Conservation (phyloP, 2,329 filamentous ascomycete species). For the Curvularia verruculosa region DNA sequence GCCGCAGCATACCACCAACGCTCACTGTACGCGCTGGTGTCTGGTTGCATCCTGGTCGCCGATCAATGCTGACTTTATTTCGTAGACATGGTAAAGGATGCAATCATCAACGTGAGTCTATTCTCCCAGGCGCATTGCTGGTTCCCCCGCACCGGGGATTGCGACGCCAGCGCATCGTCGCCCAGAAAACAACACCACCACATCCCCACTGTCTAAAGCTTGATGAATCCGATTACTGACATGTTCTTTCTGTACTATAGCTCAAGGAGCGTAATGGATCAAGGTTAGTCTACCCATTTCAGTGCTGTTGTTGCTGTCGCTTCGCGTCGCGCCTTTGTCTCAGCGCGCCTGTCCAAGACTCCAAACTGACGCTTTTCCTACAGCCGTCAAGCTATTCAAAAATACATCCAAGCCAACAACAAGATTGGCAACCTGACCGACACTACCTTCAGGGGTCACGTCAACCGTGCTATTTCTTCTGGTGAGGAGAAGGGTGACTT, state of each 20-base stretch:
- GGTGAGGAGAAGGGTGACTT: constrained; percentile 89
- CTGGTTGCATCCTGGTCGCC: constrained; percentile 56
- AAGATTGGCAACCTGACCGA: constrained; percentile 62
- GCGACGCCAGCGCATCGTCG: constrained; percentile 45
- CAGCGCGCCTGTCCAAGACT: constrained; percentile 27
- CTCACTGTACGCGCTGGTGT: background rate
- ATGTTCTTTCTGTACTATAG: constrained; percentile 55
- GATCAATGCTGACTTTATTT: constrained; percentile 58
- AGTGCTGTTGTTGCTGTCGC: constrained; percentile 26
- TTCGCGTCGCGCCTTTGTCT: constrained; percentile 35
- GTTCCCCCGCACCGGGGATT: constrained; percentile 31
- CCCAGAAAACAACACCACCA: constrained; percentile 37
- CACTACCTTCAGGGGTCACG: constrained; percentile 70
- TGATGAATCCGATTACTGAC: constrained; percentile 54
- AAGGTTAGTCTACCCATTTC: constrained; percentile 61
- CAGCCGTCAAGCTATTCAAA: constrained; percentile 75
- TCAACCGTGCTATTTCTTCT: constrained; percentile 82
- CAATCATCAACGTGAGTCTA: constrained; percentile 71
- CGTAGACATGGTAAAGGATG: constrained; percentile 75
- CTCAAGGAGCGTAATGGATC: constrained; percentile 73
- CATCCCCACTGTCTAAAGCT: constrained; percentile 16
- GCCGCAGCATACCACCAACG: constrained; percentile 50
- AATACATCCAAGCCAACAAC: constrained; percentile 76
- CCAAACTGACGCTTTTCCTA: constrained; percentile 43
- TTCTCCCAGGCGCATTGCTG: constrained; percentile 56